Evolutionary conservation across 83 land plant species (phyloP).

Genomic region (Isoetes engelmannii): DNA sequence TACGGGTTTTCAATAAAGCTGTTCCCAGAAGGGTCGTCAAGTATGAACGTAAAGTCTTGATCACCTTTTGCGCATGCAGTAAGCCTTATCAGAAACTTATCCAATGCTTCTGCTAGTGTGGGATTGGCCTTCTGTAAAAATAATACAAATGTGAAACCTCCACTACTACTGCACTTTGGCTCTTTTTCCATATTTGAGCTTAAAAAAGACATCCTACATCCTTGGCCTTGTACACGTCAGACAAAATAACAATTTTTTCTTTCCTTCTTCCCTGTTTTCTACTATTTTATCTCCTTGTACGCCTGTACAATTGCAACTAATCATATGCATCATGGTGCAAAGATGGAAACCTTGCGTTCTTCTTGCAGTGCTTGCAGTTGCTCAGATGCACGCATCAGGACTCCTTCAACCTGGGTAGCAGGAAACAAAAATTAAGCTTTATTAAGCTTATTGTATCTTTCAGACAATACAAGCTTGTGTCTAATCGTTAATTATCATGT

Average conservation of each 20-base stretch:
- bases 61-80: constrained; percentile 63
- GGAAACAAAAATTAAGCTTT: not conserved
- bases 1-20: constrained; percentile 99
- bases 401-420: constrained; percentile 74
- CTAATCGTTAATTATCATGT: not conserved
- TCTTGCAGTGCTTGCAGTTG: constrained; percentile 81
- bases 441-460: no score
- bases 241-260: not conserved
- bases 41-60: constrained; percentile 59
- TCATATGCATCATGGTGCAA: not conserved
- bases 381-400: constrained; percentile 68
- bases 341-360: constrained; percentile 63
- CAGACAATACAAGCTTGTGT: no score
- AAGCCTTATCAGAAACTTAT: constrained; percentile 64
- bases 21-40: constrained; percentile 98
- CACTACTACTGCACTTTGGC: not conserved
- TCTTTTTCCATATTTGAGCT: not conserved
- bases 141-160: not conserved
- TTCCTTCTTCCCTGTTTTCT: no score
- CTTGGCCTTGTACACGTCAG: no score
- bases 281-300: not conserved
- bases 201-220: not conserved
- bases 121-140: constrained; percentile 65
- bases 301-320: no score
- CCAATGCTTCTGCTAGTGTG: constrained; percentile 80